Evolutionary conservation across 2,329 filamentous ascomycete genomes (phyloP).

Genomic region (Monilinia fructicola): DNA sequence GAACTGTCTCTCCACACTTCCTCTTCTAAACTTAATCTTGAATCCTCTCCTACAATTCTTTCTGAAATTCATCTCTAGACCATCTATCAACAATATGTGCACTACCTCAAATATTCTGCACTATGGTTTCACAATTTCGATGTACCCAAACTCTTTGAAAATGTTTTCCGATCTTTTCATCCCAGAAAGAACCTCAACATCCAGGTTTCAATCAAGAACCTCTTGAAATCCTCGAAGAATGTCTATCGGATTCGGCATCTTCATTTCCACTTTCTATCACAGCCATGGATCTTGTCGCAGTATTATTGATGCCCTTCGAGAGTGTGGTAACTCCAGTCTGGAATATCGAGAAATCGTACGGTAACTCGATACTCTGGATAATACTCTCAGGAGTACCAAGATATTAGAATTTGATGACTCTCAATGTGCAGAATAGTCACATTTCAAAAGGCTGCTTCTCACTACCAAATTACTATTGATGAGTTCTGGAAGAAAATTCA

Average conservation of each 20-base stretch:
- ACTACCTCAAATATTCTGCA: not conserved
- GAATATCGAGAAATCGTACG: conserved; percentile 33
- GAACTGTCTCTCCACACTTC: not conserved
- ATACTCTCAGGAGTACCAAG: conserved; percentile 36
- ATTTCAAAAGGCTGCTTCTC: conserved; percentile 32
- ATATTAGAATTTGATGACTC: conserved; percentile 33
- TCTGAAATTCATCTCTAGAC: not conserved
- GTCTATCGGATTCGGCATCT: conserved; percentile 30
- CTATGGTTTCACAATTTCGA: not conserved
- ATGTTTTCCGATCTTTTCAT: not conserved
- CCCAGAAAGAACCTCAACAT: not conserved
- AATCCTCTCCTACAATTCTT: not conserved
- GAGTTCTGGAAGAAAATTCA: conserved; percentile 36
- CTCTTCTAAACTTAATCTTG: not conserved
- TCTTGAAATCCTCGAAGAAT: not conserved
- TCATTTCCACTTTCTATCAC: conserved; percentile 38
- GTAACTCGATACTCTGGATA: conserved; percentile 33
- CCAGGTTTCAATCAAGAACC: not conserved
- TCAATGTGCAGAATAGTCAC: conserved; percentile 31
- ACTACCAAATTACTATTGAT: conserved; percentile 38
- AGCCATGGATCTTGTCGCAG: conserved; percentile 33
- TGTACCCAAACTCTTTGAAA: not conserved
- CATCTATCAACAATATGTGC: not conserved
- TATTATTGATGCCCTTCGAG: conserved; percentile 29
- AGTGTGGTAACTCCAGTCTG: conserved; percentile 23